A percentile compares a stretch with the other conserved stretches of the same genome.
Evolutionary conservation across 345 rosid species (phyloP).

Genomic region (Gossypium australe): DNA sequence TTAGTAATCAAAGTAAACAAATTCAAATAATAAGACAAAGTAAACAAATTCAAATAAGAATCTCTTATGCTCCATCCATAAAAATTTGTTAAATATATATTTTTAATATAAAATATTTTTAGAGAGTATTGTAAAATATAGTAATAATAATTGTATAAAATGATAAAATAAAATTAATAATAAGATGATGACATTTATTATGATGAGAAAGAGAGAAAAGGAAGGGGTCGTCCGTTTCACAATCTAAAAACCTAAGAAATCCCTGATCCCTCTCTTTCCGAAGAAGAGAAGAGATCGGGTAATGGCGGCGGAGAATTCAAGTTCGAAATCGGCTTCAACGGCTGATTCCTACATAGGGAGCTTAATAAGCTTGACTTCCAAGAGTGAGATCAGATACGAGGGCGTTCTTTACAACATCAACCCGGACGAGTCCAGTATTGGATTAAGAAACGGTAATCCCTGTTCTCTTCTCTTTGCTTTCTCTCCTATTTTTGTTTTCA

Average conservation of each 20-base stretch:
- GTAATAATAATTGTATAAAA: no score
- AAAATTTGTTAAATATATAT: no score
- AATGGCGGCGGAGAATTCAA: conserved; percentile 61
- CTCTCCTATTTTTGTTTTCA: background rate
- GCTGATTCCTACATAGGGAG: conserved; percentile 96
- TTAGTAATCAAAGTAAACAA: no score
- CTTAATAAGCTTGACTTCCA: conserved; percentile 92
- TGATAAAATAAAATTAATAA: background rate
- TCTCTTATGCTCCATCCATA: no score
- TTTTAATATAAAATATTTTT: no score
- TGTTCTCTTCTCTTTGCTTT: background rate
- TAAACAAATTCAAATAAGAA: no score
- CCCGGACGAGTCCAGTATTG: conserved; percentile 95
- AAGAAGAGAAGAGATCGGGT: conserved; percentile 22
- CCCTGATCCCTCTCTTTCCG: background rate
- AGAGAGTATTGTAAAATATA: no score
- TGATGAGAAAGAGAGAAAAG: background rate
- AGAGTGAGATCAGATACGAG: conserved; percentile 96
- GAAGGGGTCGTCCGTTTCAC: background rate
- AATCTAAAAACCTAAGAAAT: background rate
- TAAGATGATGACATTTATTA: no score
- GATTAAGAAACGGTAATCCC: conserved; percentile 71
- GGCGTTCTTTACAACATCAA: conserved; percentile 87
- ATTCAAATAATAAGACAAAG: no score
- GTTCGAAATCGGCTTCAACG: conserved; percentile 56